Evolutionary conservation across 2,329 filamentous ascomycete genomes (phyloP), one percentile per base, ranked within the genome.

Genomic region (Fusarium palustre): DNA sequence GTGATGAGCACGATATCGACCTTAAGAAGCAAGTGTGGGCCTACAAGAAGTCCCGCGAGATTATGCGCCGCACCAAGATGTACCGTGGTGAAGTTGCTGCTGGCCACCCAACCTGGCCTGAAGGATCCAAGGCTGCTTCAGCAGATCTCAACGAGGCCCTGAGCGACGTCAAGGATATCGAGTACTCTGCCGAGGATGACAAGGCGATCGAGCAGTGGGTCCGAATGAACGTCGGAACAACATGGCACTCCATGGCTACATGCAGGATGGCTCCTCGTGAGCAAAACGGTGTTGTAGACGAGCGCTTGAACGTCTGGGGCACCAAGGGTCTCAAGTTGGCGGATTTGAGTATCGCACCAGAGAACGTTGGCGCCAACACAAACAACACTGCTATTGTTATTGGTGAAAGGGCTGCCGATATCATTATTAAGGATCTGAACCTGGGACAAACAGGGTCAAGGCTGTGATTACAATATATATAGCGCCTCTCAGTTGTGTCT

Each of bases 11-110:
- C 22, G 88, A 90, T 70, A 76, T 87, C n/a, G 88, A 91, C 71
- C 48, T 90, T 38, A 86, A 87, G 76, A 88, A 86, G 71, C 85
- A 88, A 22, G 71, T 89, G 6, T 91, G 88, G 88, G 84, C 81
- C 1, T 91, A 91, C 80, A 91, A 91, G 77, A 86, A 85, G 70
- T 81, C 83, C n/a, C 86, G 90, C 2, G 88, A 90, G 74, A 85
- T 91, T 56, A 81, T 84, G 47, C 84, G 88, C 4, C 85, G 88
- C 7, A 86, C 87, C 71, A 76, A 81, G 2, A 82, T 85, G 70
- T 90, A 86, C 76, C 75, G 82, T 62, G 81, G 87, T 70, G 81
- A 86, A 70, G 38, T 83, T 4, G 75, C 78, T 6, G 65, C 75
- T 7, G 76, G 80, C 0, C 83, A 85, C 55, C 85, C 85, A 2